Evolutionary conservation across 768 basidiomycete genomes (phyloP).

Genomic region (Auriculariales sp.): DNA sequence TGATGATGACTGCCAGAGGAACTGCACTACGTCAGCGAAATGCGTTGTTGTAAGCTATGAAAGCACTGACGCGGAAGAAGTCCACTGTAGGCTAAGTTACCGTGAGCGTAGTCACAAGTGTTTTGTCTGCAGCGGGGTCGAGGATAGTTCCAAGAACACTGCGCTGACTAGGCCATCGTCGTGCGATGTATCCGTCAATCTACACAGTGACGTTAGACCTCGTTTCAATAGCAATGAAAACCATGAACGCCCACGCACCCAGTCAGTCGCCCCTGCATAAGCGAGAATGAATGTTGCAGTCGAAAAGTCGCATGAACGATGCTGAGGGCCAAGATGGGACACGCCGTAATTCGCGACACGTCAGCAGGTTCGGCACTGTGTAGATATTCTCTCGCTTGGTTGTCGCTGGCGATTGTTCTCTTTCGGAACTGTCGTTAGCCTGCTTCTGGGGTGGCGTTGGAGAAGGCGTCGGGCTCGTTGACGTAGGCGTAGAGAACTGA

Average conservation of each 20-base stretch:
- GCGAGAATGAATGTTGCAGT: constrained; percentile 73
- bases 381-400: constrained; percentile 73
- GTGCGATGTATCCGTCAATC: constrained; percentile 86
- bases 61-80: constrained; percentile 60
- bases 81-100: constrained; percentile 72
- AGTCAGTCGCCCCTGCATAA: constrained; percentile 86
- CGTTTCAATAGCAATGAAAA: constrained; percentile 4
- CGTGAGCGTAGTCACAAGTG: constrained; percentile 86
- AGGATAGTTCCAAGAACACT: constrained; percentile 91
- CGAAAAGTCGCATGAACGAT: constrained; percentile 66
- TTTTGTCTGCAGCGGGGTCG: constrained; percentile 95
- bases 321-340: constrained; percentile 84
- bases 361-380: constrained; percentile 85
- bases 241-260: too few relatives aligned
- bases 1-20: constrained; percentile 70
- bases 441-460: too few relatives aligned
- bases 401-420: background rate
- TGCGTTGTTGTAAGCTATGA: background rate
- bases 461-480: too few relatives aligned
- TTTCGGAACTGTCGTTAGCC: too few relatives aligned
- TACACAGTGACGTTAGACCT: constrained; percentile 19
- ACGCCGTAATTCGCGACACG: constrained; percentile 78
- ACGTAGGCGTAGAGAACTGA: too few relatives aligned
- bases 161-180: constrained; percentile 61
- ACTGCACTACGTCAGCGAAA: constrained; percentile 28